Percentiles rank a stretch among this genome's conserved stretches.
Conservation (phyloP, 805 yeast species). For the Ogataea nitratoaversa region DNA sequence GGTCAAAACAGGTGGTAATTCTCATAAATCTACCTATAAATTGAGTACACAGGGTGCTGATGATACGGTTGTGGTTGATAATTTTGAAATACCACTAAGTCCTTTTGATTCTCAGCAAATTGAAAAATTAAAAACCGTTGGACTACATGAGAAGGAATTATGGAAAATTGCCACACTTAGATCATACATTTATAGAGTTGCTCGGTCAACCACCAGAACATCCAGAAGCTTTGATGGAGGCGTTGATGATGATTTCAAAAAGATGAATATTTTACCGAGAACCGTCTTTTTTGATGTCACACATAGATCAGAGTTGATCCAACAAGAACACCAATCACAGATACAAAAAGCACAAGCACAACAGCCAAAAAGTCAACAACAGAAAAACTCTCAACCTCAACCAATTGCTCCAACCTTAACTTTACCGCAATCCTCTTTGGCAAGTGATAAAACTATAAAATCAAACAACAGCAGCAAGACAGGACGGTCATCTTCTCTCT, state of each 20-base stretch:
- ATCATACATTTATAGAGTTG: constrained; percentile 60
- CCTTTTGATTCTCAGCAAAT: constrained; percentile 70
- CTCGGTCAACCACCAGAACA: constrained; percentile 37
- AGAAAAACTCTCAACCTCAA: neutral
- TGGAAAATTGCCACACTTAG: constrained; percentile 80
- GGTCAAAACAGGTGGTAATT: constrained; percentile 19
- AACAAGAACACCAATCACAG: neutral
- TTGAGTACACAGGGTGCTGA: constrained; percentile 20
- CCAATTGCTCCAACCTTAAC: constrained; percentile 5
- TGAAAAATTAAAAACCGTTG: constrained; percentile 66
- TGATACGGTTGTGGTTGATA: constrained; percentile 34
- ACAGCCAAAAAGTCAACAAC: too few relatives aligned
- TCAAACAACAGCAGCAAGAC: constrained; percentile 1
- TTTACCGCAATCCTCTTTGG: constrained; percentile 6
- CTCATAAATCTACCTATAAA: constrained; percentile 14
- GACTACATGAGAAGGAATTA: constrained; percentile 63
- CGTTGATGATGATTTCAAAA: constrained; percentile 22
- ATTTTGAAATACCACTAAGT: constrained; percentile 49
- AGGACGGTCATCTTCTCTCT: constrained; percentile 12
- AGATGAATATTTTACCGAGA: constrained; percentile 40
- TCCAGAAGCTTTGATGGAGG: constrained; percentile 4
- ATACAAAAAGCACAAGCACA: neutral
- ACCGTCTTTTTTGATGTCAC: constrained; percentile 47
- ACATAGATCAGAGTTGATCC: constrained; percentile 24
- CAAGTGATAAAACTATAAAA: constrained; percentile 2